Base-by-base conservation (phyloP, 2,329 filamentous ascomycete genomes). In the Nakataea oryzae region DNA sequence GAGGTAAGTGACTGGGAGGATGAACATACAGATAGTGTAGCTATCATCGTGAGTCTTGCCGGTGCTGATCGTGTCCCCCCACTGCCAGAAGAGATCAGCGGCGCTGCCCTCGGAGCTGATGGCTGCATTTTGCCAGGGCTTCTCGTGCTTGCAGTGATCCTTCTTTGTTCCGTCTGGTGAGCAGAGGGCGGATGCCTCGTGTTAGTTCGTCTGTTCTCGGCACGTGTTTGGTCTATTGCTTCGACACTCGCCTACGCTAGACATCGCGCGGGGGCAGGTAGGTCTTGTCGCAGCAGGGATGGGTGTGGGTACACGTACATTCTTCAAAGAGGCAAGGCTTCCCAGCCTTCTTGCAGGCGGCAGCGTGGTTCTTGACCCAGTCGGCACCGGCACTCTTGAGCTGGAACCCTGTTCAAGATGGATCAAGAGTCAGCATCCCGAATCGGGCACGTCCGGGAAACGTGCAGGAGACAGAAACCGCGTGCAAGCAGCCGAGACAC, bases 321-420 rank as follows among this genome's bases (percentile, higher is more conserved):
- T 77, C 75, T 63, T 77, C 74, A 57, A 76, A 67, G 24, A 76
- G 63, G 57, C 75, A 77, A 2, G 74, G 74, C 67, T 76, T 76
- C 34, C 72, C 72, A 24, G 74, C 75, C 1, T 70, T 70, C 57
- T 70, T 71, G 66, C 74, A 77, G 3, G 74, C 74, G 5, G 70
- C 69, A 1, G 71, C 75, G 41, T 77, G 74, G 54, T 73, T 66
- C 55, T 67, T 65, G 60, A 77, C 69, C 75, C 75, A 76, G 12
- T 62, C 66, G 2, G 72, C 69, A 0, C 73, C 74, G 66, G 72
- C 76, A n/a, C 69, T 68, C 63, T 72, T 69, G 2, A 68, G 55
- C 1, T 73, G 71, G 24, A 70, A 69, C 74, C 70, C 70, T 68
- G 41, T 24, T 7, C 9, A 24, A 28, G 3, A 50, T n/a, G 7